Evolutionary conservation across 331 rosid genomes (phyloP).

Genomic region (Telfairia occidentalis): DNA sequence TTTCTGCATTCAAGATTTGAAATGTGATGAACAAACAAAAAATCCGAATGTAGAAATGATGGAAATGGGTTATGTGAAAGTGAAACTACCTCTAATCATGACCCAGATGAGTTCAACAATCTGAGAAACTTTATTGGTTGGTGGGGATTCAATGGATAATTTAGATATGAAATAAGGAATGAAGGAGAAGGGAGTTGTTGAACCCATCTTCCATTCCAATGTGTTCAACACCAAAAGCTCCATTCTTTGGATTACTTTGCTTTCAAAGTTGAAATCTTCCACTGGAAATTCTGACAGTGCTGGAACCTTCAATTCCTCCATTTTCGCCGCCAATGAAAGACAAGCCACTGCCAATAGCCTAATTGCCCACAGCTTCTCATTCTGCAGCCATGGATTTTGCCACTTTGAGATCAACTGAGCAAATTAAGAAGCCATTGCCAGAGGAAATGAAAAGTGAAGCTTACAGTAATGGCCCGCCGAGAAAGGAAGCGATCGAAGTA

Average conservation of each 20-base stretch:
- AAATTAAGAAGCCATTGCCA: neutral
- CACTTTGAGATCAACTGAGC: neutral
- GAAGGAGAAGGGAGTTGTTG: conserved; percentile 54
- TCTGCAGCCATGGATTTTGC: conserved; percentile 32
- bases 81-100: conserved; percentile 38
- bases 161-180: conserved; percentile 47
- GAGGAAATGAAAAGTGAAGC: conserved; percentile 7
- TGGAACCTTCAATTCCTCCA: conserved; percentile 55
- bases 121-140: conserved; percentile 19
- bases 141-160: conserved; percentile 35
- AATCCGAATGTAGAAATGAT: neutral
- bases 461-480: conserved; percentile 42
- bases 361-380: conserved; percentile 50
- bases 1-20: conserved; percentile 33
- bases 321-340: conserved; percentile 68
- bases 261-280: conserved; percentile 40
- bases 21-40: neutral
- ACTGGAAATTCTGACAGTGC: conserved; percentile 31
- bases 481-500: conserved; percentile 70
- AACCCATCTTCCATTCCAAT: conserved; percentile 60
- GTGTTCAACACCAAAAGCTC: conserved; percentile 65
- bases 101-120: conserved; percentile 34
- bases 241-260: conserved; percentile 46
- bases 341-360: conserved; percentile 60
- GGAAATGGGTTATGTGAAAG: neutral